Conservation (phyloP, 208 protist species). For the Wallacemonas collosoma region DNA sequence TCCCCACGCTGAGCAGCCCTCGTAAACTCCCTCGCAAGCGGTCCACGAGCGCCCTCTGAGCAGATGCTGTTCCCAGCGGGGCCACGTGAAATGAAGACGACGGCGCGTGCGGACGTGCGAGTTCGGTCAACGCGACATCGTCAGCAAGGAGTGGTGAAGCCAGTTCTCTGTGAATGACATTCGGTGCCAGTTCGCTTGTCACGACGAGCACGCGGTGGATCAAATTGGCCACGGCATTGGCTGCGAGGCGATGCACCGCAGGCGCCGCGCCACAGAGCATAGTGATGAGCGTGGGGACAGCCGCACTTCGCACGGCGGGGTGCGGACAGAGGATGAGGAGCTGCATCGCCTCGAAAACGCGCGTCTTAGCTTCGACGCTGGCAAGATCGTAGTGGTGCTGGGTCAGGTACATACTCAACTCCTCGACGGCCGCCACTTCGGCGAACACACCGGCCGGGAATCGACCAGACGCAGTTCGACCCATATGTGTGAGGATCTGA, state of each 20-base stretch:
- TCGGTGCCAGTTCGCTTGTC: background rate
- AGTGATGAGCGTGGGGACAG: background rate
- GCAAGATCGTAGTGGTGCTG: background rate
- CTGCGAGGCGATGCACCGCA: background rate
- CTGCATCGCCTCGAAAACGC: background rate
- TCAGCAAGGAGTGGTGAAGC: background rate
- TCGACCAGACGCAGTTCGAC: background rate
- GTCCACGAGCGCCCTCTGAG: background rate
- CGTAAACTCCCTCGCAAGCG: background rate
- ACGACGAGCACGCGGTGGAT: background rate
- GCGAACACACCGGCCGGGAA: background rate
- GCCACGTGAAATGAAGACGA: background rate
- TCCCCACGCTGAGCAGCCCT: background rate
- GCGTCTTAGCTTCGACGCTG: background rate
- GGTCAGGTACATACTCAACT: background rate
- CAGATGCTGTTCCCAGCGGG: background rate
- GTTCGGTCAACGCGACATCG: background rate
- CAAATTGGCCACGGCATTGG: background rate
- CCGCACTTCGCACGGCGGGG: background rate
- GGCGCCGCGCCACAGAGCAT: background rate
- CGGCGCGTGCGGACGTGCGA: too few species aligned
- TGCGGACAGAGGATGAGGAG: constrained; percentile 2
- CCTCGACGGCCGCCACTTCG: background rate
- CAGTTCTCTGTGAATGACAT: background rate
- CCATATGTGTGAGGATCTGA: background rate